phyloP scores from a whole-genome alignment of 78 protist genomes.

The Pigoraptor vietnamica region DNA sequence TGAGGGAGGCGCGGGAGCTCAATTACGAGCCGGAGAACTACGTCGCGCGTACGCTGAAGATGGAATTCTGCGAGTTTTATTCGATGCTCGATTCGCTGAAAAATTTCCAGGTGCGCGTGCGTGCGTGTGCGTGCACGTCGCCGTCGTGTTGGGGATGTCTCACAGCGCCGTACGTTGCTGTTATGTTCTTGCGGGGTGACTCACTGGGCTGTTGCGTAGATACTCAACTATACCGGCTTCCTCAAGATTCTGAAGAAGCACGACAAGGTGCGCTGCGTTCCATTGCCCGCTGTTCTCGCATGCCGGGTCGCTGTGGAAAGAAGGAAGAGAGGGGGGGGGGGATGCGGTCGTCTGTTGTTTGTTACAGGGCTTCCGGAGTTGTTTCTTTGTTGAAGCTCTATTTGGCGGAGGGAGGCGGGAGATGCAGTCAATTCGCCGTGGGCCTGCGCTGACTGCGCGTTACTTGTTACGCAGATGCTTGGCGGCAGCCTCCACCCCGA shows the following conservation, averaged over 20 bases:
- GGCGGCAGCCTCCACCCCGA: not conserved
- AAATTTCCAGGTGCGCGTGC: not conserved
- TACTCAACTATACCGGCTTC: not conserved
- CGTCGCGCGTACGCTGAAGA: not conserved
- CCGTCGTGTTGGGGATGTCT: not conserved
- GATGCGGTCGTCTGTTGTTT: not conserved
- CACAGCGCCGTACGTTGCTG: no score
- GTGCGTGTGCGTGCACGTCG: not conserved
- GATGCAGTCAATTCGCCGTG: not conserved
- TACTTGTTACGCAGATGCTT: not conserved
- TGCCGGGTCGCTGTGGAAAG: no score
- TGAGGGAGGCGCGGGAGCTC: not conserved
- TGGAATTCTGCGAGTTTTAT: not conserved
- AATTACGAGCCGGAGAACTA: not conserved
- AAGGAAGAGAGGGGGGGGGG: no score
- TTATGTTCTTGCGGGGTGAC: not conserved
- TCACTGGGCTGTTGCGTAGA: no score
- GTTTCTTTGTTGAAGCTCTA: not conserved
- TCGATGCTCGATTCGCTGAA: not conserved
- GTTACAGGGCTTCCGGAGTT: not conserved
- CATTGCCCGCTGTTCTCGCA: no score
- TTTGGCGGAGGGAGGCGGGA: no score
- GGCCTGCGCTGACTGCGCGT: not conserved
- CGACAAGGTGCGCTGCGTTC: no score
- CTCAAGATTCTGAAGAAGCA: not conserved